These are phyloP conservation scores for Heliocybe sulcata DNA, from an alignment of 1,284 basidiomycete genomes.

Conservation along the genomic window DNA sequence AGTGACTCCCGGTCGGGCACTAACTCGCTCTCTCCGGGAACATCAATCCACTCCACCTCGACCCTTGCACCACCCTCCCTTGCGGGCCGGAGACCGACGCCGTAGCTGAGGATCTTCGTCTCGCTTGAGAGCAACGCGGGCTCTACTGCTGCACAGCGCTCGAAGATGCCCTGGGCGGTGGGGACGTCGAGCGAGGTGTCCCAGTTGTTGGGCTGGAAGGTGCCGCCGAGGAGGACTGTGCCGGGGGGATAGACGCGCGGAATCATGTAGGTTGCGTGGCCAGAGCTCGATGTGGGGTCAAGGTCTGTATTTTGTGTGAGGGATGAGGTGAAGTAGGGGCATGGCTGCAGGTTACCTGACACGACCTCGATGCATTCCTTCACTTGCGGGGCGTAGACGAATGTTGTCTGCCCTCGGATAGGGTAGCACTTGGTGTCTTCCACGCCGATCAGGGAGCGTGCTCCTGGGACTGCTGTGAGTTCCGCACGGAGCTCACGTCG, in stretches of 20 bases:
- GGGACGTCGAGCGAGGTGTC: constrained; percentile 38
- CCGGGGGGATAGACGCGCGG: constrained; percentile 34
- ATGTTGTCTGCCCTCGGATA: constrained; percentile 81
- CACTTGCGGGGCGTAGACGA: constrained; percentile 63
- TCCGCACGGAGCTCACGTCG: not conserved
- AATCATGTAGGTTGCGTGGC: constrained; percentile 41
- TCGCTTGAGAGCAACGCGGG: constrained; percentile 28
- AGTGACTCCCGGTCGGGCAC: constrained; percentile 16
- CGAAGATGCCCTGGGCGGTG: constrained; percentile 36
- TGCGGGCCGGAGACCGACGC: constrained; percentile 67
- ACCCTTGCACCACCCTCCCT: constrained; percentile 64
- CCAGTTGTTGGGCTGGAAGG: constrained; percentile 39
- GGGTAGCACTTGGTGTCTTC: constrained; percentile 71
- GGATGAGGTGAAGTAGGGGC: not conserved
- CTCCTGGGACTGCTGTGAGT: constrained; percentile 37
- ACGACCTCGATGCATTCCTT: constrained; percentile 26
- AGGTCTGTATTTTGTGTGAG: not conserved
- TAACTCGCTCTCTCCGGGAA: constrained; percentile 24
- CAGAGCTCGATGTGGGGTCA: constrained; percentile 6
- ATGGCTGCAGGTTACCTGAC: constrained; percentile 10
- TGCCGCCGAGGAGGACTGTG: constrained; percentile 48
- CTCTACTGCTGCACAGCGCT: constrained; percentile 29
- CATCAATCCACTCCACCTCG: constrained; percentile 45
- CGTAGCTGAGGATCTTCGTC: constrained; percentile 45
- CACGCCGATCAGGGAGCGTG: constrained; percentile 72